Evolutionary conservation across 164 flowering plant species (phyloP).

Genomic region (Macadamia tetraphylla): DNA sequence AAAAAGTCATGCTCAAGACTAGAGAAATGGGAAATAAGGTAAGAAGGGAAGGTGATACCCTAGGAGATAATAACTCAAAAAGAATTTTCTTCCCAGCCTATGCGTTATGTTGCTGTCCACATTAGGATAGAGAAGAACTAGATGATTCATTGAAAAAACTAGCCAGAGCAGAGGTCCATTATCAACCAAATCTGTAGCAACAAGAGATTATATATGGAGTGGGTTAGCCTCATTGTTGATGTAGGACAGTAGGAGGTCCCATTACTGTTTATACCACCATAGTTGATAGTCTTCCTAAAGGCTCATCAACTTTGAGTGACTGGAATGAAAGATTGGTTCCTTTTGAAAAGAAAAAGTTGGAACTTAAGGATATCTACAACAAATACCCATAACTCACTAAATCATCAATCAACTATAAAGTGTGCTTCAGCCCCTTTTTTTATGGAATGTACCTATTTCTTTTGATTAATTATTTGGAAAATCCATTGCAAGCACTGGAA

Average conservation of each 20-base stretch:
- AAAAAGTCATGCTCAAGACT: conserved; percentile 57
- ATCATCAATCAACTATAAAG: conserved; percentile 95
- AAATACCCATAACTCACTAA: conserved; percentile 79
- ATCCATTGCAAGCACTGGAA: conserved; percentile 57
- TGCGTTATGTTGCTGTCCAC: conserved; percentile 83
- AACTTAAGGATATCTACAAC: conserved; percentile 54
- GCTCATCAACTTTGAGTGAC: conserved; percentile 52
- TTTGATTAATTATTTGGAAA: too few relatives aligned
- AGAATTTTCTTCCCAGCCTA: conserved; percentile 9
- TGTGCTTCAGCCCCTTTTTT: conserved; percentile 42
- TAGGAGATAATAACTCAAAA: conserved; percentile 5
- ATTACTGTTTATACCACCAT: conserved; percentile 73
- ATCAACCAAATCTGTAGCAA: conserved; percentile 72
- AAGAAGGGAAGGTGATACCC: conserved; percentile 9
- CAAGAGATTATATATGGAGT: conserved; percentile 65
- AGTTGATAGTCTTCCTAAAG: conserved; percentile 77
- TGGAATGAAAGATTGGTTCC: conserved; percentile 79
- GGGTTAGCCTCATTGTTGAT: conserved; percentile 60
- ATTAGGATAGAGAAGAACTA: conserved; percentile 95
- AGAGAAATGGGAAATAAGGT: conserved; percentile 40
- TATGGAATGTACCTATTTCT: too few relatives aligned
- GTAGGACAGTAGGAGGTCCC: conserved; percentile 32
- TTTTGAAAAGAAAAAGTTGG: conserved; percentile 75
- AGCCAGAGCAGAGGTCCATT: conserved; percentile 56
- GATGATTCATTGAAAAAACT: conserved; percentile 98